phyloP scores from a whole-genome alignment of 306 rosid genomes.

The Alnus rubra region DNA sequence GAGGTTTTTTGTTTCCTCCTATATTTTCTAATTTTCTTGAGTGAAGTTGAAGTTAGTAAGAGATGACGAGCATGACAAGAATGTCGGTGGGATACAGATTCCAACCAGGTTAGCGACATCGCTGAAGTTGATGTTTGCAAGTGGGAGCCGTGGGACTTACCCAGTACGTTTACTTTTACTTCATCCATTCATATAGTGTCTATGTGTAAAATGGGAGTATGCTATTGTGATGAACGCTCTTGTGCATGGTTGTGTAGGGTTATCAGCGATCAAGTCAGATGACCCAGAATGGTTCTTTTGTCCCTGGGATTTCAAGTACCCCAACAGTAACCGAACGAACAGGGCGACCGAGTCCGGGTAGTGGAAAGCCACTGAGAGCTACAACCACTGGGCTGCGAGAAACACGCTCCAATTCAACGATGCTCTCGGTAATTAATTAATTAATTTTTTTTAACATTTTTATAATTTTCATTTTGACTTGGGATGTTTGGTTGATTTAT shows the following conservation, averaged over 20 bases:
- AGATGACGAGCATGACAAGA: conserved; percentile 8
- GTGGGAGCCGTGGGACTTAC: conserved; percentile 57
- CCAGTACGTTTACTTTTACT: conserved; percentile 29
- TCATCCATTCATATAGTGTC: no score
- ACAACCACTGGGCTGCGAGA: no score
- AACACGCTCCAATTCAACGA: no score
- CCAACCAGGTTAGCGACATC: conserved; percentile 46
- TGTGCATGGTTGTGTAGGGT: conserved; percentile 18
- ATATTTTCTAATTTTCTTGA: not conserved
- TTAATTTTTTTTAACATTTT: no score
- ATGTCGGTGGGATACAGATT: conserved; percentile 59
- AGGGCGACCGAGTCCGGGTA: conserved; percentile 54
- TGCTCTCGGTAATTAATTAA: no score
- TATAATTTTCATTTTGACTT: no score
- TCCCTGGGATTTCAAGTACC: conserved; percentile 36
- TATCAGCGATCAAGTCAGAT: conserved; percentile 34
- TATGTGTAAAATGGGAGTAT: not conserved
- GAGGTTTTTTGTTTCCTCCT: not conserved
- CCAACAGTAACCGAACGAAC: conserved; percentile 28
- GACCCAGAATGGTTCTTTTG: conserved; percentile 61
- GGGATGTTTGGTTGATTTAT: no score
- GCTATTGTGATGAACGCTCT: not conserved
- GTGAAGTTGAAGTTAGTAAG: not conserved
- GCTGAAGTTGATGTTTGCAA: conserved; percentile 49
- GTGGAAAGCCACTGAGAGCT: conserved; percentile 58